Conservation (phyloP, 805 yeast genomes). For the Candida awuae region DNA sequence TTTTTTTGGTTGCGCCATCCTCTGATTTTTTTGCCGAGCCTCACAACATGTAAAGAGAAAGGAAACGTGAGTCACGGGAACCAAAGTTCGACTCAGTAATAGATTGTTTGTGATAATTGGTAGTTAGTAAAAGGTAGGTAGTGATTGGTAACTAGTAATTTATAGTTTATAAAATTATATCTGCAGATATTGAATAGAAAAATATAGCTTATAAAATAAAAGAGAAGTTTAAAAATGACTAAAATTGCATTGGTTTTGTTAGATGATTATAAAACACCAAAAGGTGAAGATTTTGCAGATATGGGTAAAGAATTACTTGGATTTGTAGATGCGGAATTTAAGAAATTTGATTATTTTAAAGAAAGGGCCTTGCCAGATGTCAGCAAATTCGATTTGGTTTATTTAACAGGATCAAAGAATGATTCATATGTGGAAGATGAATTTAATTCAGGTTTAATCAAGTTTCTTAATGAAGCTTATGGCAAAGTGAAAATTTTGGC, state of each 20-base stretch:
- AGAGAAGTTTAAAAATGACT: background rate
- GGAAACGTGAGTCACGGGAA: too few species aligned
- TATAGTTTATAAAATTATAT: too few species aligned
- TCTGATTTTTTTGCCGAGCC: too few species aligned
- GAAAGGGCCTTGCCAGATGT: constrained; percentile 18
- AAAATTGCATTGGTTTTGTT: constrained; percentile 11
- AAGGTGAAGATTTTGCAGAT: constrained; percentile 50
- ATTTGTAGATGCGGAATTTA: constrained; percentile 13
- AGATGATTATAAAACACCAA: constrained; percentile 4
- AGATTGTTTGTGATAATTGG: too few species aligned
- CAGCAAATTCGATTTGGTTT: constrained; percentile 32
- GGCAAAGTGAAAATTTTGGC: constrained; percentile 49
- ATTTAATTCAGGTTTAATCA: constrained; percentile 29
- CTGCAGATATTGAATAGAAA: background rate
- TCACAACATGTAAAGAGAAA: too few species aligned
- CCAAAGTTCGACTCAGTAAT: too few species aligned
- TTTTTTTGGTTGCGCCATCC: too few species aligned
- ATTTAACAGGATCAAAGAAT: constrained; percentile 45
- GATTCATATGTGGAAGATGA: constrained; percentile 43
- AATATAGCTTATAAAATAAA: background rate
- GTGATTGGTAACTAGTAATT: too few species aligned
- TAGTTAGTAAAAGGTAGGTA: too few species aligned
- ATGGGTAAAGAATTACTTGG: constrained; percentile 28
- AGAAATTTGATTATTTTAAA: constrained; percentile 33
- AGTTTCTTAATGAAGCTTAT: constrained; percentile 25